Evolutionary conservation across 495 filamentous ascomycete genomes (phyloP).

Genomic region (Penicillium antarcticum): DNA sequence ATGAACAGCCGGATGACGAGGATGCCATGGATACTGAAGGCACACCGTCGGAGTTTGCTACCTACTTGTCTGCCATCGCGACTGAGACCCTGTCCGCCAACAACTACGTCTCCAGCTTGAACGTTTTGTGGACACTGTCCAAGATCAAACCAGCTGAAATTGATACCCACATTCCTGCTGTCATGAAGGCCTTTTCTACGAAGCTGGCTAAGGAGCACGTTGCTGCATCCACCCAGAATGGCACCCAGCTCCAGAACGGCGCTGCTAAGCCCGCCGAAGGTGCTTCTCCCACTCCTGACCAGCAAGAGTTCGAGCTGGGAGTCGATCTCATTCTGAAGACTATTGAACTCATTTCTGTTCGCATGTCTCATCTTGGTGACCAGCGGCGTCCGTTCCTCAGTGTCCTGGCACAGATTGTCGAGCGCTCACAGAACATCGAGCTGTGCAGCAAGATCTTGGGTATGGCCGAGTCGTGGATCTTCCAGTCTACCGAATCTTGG

Average conservation of each 20-base stretch:
- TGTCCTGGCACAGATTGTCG: conserved; percentile 88
- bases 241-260: conserved; percentile 31
- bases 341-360: conserved; percentile 82
- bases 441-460: conserved; percentile 88
- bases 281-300: conserved; percentile 56
- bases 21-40: conserved; percentile 81
- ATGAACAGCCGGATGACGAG: conserved; percentile 82
- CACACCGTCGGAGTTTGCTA: conserved; percentile 72
- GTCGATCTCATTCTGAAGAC: conserved; percentile 88
- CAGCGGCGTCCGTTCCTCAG: conserved; percentile 89
- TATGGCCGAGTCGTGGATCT: conserved; percentile 96
- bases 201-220: conserved; percentile 94
- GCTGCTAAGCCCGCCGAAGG: conserved; percentile 48
- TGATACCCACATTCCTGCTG: conserved; percentile 77
- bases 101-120: conserved; percentile 82
- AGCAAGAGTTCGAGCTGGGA: conserved; percentile 78
- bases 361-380: conserved; percentile 93
- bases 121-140: conserved; percentile 88
- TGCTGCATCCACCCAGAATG: conserved; percentile 58
- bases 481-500: conserved; percentile 87
- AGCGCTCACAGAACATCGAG: conserved; percentile 80
- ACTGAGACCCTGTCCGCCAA: conserved; percentile 73
- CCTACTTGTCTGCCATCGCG: conserved; percentile 74
- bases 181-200: conserved; percentile 92
- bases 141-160: conserved; percentile 78